Evolutionary conservation across 2,329 filamentous ascomycete species (phyloP).

Genomic region (Plenodomus lindquistii): DNA sequence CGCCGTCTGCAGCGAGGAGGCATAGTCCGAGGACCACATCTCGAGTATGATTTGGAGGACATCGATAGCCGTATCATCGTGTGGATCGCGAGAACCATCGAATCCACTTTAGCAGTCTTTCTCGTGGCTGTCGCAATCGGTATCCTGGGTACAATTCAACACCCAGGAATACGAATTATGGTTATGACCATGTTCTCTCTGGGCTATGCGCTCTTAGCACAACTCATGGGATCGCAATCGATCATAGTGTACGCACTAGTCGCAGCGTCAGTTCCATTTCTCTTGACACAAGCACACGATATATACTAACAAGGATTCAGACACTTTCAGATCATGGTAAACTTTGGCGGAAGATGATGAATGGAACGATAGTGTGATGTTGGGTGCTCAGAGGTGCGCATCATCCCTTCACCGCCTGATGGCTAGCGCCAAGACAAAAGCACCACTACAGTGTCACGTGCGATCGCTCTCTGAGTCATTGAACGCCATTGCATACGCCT

Average conservation of each 20-base stretch:
- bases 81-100: background rate
- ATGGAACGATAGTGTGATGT: no score
- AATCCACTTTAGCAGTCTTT: constrained; percentile 4
- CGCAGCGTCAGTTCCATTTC: background rate
- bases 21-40: background rate
- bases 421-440: background rate
- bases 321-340: constrained; percentile 3
- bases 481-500: no score
- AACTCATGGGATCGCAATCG: background rate
- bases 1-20: background rate
- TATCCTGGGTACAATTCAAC: background rate
- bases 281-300: background rate
- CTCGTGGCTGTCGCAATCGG: constrained; percentile 4
- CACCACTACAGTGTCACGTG: background rate
- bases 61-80: background rate
- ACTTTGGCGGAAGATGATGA: no score
- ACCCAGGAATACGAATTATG: background rate
- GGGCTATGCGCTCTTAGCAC: constrained; percentile 1
- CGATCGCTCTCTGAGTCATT: background rate
- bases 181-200: constrained; percentile 7
- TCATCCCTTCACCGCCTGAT: background rate
- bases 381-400: background rate
- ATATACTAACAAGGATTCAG: background rate
- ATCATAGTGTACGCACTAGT: background rate
- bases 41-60: background rate